Evolutionary conservation across 2,329 filamentous ascomycete species (phyloP).

Genomic region (Balansia obtecta): DNA sequence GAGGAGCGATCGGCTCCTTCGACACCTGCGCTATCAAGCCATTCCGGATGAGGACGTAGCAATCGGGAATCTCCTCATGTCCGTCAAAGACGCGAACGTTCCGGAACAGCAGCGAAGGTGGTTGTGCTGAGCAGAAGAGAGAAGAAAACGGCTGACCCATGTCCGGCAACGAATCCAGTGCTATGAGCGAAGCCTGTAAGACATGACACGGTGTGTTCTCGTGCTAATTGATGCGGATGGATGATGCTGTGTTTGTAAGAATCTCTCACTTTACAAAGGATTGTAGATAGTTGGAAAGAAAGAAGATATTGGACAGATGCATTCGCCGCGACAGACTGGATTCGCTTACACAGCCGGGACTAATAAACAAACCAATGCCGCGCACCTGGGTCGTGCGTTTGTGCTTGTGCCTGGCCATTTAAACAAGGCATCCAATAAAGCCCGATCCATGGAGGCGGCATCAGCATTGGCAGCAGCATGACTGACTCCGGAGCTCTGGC

Average conservation of each 20-base stretch:
- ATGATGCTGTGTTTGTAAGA: background rate
- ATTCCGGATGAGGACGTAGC: conserved; percentile 26
- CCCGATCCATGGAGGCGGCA: background rate
- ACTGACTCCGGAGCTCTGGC: background rate
- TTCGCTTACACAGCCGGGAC: background rate
- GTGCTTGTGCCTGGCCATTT: background rate
- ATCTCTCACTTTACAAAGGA: background rate
- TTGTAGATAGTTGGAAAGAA: no score
- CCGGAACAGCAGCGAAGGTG: conserved; percentile 4
- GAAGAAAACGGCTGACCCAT: conserved; percentile 3
- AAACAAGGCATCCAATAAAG: background rate
- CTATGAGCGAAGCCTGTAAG: background rate
- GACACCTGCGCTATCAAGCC: conserved; percentile 24
- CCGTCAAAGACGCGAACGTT: conserved; percentile 34
- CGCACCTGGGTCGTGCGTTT: background rate
- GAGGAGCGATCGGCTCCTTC: conserved; percentile 3
- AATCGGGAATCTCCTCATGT: conserved; percentile 24
- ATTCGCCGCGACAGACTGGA: background rate
- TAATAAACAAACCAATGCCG: background rate
- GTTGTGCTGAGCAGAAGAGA: background rate
- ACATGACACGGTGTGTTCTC: background rate
- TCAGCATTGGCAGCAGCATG: background rate
- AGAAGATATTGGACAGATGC: background rate
- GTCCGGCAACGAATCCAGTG: background rate
- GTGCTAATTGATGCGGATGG: background rate